A percentile compares a stretch with the other conserved stretches of the same genome.
These are phyloP conservation scores for Monosporascus sp. DNA, from an alignment of 2,329 filamentous ascomycete species.

Conservation along the genomic window DNA sequence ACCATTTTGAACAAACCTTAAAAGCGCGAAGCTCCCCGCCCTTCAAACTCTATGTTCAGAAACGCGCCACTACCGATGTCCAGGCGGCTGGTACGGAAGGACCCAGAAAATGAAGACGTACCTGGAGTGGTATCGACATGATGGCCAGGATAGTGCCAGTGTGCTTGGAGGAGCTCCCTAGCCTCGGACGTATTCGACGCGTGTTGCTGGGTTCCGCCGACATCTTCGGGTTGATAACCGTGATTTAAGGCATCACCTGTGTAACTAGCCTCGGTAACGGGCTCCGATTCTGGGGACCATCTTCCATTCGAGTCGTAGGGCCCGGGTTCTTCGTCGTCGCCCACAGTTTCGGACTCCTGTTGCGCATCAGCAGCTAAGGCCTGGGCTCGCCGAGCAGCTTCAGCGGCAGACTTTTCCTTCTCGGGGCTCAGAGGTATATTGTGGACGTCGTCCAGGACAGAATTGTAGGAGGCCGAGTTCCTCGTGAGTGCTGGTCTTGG, in stretches of 20 bases:
- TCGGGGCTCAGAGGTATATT: conserved; percentile 5
- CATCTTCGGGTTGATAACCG: background rate
- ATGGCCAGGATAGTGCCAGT: conserved; percentile 3
- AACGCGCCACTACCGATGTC: background rate
- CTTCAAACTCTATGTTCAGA: too few species aligned
- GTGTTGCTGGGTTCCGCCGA: background rate
- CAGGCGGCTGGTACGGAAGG: background rate
- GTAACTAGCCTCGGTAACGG: conserved; percentile 5
- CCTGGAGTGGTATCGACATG: background rate
- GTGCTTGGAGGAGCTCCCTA: conserved; percentile 12
- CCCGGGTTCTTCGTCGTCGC: conserved; percentile 12
- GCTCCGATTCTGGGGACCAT: conserved; percentile 9
- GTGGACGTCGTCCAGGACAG: conserved; percentile 17
- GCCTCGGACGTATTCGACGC: conserved; percentile 9
- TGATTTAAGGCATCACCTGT: background rate
- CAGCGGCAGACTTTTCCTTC: conserved; percentile 23
- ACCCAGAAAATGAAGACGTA: background rate
- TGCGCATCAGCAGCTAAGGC: conserved; percentile 30
- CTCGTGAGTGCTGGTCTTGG: conserved; percentile 34
- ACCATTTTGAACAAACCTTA: background rate
- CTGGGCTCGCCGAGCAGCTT: conserved; percentile 32
- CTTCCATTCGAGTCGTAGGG: conserved; percentile 21
- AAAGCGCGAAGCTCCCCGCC: too few species aligned
- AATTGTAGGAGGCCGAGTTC: conserved; percentile 28
- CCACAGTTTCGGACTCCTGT: conserved; percentile 18